phyloP scores from a whole-genome alignment of 1,139 yeast genomes.

The Scheffersomyces lignicola region DNA sequence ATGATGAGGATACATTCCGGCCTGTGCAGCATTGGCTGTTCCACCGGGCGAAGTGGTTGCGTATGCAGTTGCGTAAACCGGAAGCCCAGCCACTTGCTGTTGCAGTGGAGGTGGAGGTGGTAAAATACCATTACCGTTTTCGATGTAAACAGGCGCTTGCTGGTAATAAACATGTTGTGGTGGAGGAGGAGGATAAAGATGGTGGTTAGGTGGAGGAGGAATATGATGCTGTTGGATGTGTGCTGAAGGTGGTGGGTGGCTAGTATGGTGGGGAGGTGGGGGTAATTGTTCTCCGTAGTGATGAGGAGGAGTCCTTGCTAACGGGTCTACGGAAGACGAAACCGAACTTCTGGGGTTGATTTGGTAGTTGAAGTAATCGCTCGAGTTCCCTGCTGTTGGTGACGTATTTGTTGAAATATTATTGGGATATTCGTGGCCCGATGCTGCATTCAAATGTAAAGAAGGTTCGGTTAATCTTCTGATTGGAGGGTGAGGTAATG shows the following conservation, averaged over 20 bases:
- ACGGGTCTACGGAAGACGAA: slow-evolving; percentile 6
- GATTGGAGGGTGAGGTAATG: slow-evolving; percentile 13
- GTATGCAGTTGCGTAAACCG: too few relatives aligned
- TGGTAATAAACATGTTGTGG: slow-evolving; percentile 8
- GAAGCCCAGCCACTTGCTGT: slow-evolving; percentile 5
- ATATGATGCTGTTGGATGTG: slow-evolving; percentile 6
- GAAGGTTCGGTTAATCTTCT: slow-evolving; percentile 20
- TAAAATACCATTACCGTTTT: slow-evolving; percentile 6
- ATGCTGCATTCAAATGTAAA: slow-evolving; percentile 7
- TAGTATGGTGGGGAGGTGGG: slow-evolving; percentile 10
- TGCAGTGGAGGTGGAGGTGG: slow-evolving; percentile 6
- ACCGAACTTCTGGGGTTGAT: slow-evolving; percentile 5
- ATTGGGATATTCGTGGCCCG: neutral
- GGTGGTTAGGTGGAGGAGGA: slow-evolving; percentile 10
- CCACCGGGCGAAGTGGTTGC: slow-evolving; percentile 5
- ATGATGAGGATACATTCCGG: slow-evolving; percentile 5
- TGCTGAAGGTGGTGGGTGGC: too few relatives aligned
- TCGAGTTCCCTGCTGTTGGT: slow-evolving; percentile 2
- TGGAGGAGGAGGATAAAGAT: slow-evolving; percentile 7
- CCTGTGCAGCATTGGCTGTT: slow-evolving; percentile 8
- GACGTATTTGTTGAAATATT: neutral
- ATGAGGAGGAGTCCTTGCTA: slow-evolving; percentile 8
- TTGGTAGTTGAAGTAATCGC: slow-evolving; percentile 5
- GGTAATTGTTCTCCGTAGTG: slow-evolving; percentile 10
- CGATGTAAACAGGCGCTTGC: neutral